Conservation (phyloP, 129 eudicot species). For the Helianthus annuus region HanXRQr2.0-SUNRISE NC_035445.2:90144581-90145080, state of each 20-base stretch:
- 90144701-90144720: no score
- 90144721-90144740: no score
- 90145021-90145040: constrained; percentile 70
- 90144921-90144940: constrained; percentile 56
- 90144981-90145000: constrained; percentile 68
- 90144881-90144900: constrained; percentile 61
- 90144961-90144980: constrained; percentile 52
- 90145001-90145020: constrained; percentile 76
- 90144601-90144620: no score
- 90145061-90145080: constrained; percentile 44
- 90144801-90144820: not conserved
- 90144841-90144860: constrained; percentile 19
- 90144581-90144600: no score
- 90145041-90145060: constrained; percentile 68
- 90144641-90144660: no score
- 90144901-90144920: constrained; percentile 52
- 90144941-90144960: constrained; percentile 65
- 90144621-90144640: no score
- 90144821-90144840: not conserved
- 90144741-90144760: no score
- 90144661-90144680: no score
- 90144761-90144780: no score
- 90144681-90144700: no score
- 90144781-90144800: no score
- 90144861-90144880: constrained; percentile 63